Conservation (phyloP, 2,329 filamentous ascomycete species). For the Phoma sp. region DNA sequence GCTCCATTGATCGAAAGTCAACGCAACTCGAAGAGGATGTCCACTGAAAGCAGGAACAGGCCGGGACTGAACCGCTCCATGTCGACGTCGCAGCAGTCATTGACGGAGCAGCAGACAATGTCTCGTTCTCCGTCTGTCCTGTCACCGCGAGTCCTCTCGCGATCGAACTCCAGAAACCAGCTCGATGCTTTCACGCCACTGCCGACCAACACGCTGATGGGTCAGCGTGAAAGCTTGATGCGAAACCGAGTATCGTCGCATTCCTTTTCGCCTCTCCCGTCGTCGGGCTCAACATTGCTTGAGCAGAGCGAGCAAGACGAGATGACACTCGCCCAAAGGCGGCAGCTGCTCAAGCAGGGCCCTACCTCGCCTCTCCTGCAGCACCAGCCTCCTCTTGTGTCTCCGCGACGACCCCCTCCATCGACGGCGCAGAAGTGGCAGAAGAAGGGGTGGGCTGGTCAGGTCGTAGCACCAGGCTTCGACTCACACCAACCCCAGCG, state of each 20-base stretch:
- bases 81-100: conserved; percentile 33
- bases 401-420: conserved; percentile 29
- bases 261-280: conserved; percentile 45
- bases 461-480: conserved; percentile 38
- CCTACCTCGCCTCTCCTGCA: conserved; percentile 16
- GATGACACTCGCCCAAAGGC: conserved; percentile 73
- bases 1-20: conserved; percentile 28
- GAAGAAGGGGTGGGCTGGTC: conserved; percentile 35
- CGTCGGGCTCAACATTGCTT: conserved; percentile 35
- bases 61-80: conserved; percentile 26
- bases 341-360: conserved; percentile 47
- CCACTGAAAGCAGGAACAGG: conserved; percentile 31
- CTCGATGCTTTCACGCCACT: conserved; percentile 34
- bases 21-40: conserved; percentile 34
- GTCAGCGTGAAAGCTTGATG: conserved; percentile 62
- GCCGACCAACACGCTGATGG: conserved; percentile 58
- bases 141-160: conserved; percentile 26
- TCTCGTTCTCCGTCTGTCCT: conserved; percentile 30
- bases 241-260: conserved; percentile 50
- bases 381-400: conserved; percentile 19
- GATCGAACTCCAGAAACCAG: conserved; percentile 26
- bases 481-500: conserved; percentile 50
- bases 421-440: conserved; percentile 41
- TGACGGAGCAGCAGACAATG: conserved; percentile 21
- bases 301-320: conserved; percentile 62